These are phyloP conservation scores for Pholiota conissans DNA, from an alignment of 768 basidiomycete genomes.

Conservation along the genomic window DNA sequence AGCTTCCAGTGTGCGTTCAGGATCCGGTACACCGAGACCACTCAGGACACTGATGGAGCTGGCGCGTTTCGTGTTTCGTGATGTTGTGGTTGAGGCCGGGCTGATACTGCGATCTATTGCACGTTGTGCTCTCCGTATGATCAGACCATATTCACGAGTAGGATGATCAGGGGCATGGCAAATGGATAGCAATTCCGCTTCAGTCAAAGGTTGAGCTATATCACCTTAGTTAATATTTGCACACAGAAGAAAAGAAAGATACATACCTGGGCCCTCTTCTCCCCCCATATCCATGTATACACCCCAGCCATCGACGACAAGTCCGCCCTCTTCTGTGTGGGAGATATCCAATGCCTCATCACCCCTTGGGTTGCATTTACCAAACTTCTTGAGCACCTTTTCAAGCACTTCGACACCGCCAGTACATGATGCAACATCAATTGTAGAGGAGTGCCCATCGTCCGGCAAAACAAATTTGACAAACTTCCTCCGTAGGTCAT, in stretches of 20 bases:
- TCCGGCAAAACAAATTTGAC: constrained; percentile 90
- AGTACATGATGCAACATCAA: constrained; percentile 79
- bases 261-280: constrained; percentile 53
- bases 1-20: constrained; percentile 65
- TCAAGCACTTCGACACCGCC: constrained; percentile 87
- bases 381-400: constrained; percentile 87
- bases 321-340: constrained; percentile 71
- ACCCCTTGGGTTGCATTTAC: constrained; percentile 54
- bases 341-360: constrained; percentile 50
- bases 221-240: constrained; percentile 5
- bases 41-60: constrained; percentile 94
- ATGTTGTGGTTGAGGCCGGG: constrained; percentile 25
- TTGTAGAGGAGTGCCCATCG: constrained; percentile 72
- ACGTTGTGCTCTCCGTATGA: constrained; percentile 58
- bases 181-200: constrained; percentile 78
- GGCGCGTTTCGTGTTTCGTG: constrained; percentile 72
- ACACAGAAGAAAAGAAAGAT: constrained; percentile 4
- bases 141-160: constrained; percentile 76
- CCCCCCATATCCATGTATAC: constrained; percentile 69
- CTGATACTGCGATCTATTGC: constrained; percentile 41
- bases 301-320: constrained; percentile 89
- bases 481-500: constrained; percentile 75
- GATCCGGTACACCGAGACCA: constrained; percentile 85
- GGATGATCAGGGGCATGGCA: constrained; percentile 83
- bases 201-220: constrained; percentile 73